Conservation (phyloP, 2,329 filamentous ascomycete genomes). For the Colletotrichum cereale region DNA sequence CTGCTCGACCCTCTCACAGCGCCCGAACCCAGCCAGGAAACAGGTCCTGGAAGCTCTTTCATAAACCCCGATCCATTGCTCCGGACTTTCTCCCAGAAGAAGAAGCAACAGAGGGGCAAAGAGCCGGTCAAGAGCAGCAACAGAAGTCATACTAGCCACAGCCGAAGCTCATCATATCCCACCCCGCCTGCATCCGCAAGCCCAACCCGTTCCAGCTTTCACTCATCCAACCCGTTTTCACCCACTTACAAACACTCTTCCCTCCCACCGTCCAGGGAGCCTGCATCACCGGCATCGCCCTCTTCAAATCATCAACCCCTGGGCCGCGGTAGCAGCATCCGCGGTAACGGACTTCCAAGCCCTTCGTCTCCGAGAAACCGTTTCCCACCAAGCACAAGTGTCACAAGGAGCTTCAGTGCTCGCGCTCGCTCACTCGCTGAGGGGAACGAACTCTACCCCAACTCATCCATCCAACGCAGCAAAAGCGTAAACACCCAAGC, state of each 20-base stretch:
- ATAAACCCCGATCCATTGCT: slow-evolving; percentile 50
- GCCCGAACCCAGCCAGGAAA: slow-evolving; percentile 76
- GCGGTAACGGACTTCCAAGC: slow-evolving; percentile 48
- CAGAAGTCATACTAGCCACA: slow-evolving; percentile 29
- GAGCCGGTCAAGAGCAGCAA: slow-evolving; percentile 14
- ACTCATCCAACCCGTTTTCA: slow-evolving; percentile 59
- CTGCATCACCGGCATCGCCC: slow-evolving; percentile 35
- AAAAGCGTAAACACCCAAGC: slow-evolving; percentile 37
- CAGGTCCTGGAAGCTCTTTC: slow-evolving; percentile 72
- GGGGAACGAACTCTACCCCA: neutral
- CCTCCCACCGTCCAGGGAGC: slow-evolving; percentile 42
- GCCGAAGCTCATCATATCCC: slow-evolving; percentile 46
- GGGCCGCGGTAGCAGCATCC: slow-evolving; percentile 44
- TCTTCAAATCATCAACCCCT: slow-evolving; percentile 40
- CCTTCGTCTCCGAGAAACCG: slow-evolving; percentile 38
- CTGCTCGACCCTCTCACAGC: slow-evolving; percentile 78
- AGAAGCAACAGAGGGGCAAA: slow-evolving; percentile 42
- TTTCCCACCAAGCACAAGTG: slow-evolving; percentile 48
- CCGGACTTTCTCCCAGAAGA: slow-evolving; percentile 44
- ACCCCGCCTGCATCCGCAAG: slow-evolving; percentile 68
- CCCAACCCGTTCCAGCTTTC: slow-evolving; percentile 61
- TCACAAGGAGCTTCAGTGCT: slow-evolving; percentile 48
- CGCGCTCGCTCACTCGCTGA: slow-evolving; percentile 29
- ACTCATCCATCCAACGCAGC: slow-evolving; percentile 19
- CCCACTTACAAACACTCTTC: slow-evolving; percentile 47